These are phyloP conservation scores for Pythium rishiriense DNA, from an alignment of 352 stramenopile genomes.

Conservation along the genomic window DNA sequence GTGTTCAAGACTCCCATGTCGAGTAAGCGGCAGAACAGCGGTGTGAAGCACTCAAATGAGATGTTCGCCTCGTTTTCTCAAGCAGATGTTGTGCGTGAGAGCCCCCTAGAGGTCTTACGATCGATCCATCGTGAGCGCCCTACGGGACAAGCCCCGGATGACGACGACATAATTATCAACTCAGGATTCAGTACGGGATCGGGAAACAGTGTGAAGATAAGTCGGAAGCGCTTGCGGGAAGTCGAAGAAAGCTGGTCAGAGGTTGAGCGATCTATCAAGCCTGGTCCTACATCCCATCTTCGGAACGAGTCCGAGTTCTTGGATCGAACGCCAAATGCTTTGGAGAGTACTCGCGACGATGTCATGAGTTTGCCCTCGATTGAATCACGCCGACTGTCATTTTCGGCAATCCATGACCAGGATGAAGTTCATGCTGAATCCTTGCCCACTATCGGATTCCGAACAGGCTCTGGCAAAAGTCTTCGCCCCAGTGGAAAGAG, in stretches of 20 bases:
- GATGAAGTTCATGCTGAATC: neutral
- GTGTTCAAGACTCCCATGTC: neutral
- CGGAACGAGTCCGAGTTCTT: neutral
- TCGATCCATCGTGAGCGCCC: neutral
- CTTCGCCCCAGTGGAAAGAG: conserved; percentile 1
- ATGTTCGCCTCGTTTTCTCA: neutral
- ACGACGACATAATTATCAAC: neutral
- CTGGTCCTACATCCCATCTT: neutral
- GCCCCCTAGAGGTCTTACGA: neutral
- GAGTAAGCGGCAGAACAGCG: neutral
- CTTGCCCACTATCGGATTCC: neutral
- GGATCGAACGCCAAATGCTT: neutral
- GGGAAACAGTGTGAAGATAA: conserved; percentile 1
- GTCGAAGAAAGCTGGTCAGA: neutral
- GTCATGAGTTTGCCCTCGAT: neutral
- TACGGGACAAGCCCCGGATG: neutral
- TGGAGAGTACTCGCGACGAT: neutral
- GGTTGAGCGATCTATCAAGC: neutral
- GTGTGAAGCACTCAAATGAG: neutral
- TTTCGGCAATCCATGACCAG: neutral
- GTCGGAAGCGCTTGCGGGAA: conserved; percentile 1
- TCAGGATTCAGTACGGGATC: conserved; percentile 13
- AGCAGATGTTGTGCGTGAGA: conserved; percentile 8
- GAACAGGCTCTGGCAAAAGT: conserved; percentile 2
- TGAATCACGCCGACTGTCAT: conserved; percentile 8